Conservation (phyloP, 2,329 filamentous ascomycete genomes). For the Ophiostoma quercus region DNA sequence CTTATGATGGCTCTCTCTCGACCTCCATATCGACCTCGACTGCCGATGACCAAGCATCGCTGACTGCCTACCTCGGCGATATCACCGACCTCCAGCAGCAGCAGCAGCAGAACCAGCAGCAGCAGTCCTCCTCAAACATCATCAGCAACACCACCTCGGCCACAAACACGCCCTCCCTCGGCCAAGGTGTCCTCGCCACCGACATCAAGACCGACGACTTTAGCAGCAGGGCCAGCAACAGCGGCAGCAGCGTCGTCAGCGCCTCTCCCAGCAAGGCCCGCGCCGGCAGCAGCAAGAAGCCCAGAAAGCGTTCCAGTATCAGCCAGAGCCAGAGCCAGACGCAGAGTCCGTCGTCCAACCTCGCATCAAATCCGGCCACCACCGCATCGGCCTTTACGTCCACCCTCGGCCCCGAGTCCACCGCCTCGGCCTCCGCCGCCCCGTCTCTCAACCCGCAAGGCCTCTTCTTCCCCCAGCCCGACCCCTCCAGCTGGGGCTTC, state of each 20-base stretch:
- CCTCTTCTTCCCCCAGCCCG: conserved; percentile 25
- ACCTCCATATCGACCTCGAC: background rate
- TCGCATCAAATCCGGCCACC: conserved; percentile 5
- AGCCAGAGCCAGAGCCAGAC: conserved; percentile 7
- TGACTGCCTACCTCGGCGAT: conserved; percentile 21
- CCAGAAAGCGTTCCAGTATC: conserved; percentile 15
- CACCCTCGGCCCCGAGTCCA: background rate
- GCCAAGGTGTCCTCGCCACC: background rate
- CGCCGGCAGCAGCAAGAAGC: conserved; percentile 2
- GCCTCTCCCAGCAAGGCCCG: background rate
- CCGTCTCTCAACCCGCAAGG: conserved; percentile 11
- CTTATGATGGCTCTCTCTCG: conserved; percentile 24
- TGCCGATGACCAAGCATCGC: conserved; percentile 19
- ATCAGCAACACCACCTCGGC: background rate
- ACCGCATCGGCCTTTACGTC: conserved; percentile 29
- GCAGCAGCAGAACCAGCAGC: too few species aligned
- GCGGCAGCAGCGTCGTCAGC: conserved; percentile 16
- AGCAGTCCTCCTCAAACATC: background rate
- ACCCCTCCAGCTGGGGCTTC: conserved; percentile 43
- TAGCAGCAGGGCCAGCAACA: conserved; percentile 20
- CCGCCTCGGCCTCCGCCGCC: conserved; percentile 14
- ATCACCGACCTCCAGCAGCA: conserved; percentile 10
- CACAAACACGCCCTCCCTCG: background rate
- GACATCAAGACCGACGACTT: conserved; percentile 14
- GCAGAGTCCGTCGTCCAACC: background rate